phyloP scores from a whole-genome alignment of 208 protist genomes.

The Leishmania guyanensis region DNA sequence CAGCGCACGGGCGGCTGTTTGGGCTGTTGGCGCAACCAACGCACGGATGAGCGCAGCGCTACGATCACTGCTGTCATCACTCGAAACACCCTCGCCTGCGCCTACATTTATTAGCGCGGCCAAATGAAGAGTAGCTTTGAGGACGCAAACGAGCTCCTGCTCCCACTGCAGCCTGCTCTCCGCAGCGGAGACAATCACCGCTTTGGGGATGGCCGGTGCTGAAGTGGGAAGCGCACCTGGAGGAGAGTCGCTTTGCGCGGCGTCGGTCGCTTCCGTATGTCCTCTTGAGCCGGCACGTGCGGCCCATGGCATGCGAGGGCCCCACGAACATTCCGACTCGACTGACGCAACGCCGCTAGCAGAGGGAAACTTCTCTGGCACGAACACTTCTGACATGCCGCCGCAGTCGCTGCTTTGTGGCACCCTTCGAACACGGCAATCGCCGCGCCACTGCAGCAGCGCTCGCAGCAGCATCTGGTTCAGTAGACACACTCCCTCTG shows the following conservation, averaged over 20 bases:
- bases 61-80: not conserved
- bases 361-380: not conserved
- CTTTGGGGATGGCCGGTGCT: not conserved
- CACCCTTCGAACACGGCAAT: not conserved
- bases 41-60: not conserved
- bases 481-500: conserved; percentile 23
- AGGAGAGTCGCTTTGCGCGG: not conserved
- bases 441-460: conserved; percentile 25
- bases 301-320: no score
- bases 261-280: not conserved
- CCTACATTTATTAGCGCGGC: not conserved
- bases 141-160: conserved; percentile 18
- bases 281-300: not conserved
- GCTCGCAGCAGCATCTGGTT: conserved; percentile 28
- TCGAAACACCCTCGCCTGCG: not conserved
- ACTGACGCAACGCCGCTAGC: not conserved
- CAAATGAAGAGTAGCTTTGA: conserved; percentile 24
- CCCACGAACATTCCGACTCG: not conserved
- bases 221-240: not conserved
- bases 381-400: not conserved
- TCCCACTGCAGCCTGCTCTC: conserved; percentile 21
- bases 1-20: conserved; percentile 42
- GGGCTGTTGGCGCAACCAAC: conserved; percentile 18
- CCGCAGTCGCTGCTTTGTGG: not conserved
- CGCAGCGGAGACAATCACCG: not conserved